Conservation (phyloP, 176 grass and related monocot species). For the Ensete ventricosum region DNA sequence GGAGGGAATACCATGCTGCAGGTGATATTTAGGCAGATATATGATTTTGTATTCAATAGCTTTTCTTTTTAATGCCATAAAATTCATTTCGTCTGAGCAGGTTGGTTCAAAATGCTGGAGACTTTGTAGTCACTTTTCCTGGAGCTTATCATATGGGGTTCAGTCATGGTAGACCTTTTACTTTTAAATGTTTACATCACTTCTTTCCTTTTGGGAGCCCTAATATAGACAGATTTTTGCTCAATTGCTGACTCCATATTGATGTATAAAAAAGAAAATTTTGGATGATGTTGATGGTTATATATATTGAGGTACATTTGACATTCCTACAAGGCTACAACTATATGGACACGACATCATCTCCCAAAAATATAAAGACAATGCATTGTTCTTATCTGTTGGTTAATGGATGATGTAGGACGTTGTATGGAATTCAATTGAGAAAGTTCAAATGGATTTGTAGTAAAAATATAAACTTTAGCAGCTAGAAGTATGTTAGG, state of each 20-base stretch:
- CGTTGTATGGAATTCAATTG: conserved; percentile 1
- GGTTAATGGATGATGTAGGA: not conserved
- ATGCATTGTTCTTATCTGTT: not conserved
- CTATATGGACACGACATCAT: not conserved
- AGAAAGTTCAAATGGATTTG: not conserved
- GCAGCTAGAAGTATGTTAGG: not conserved
- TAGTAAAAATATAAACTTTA: not conserved
- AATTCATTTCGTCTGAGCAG: conserved; percentile 54
- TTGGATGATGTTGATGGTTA: not conserved
- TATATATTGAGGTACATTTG: not conserved
- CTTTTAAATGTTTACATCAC: conserved; percentile 5
- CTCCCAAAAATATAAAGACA: not conserved
- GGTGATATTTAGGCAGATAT: conserved; percentile 40
- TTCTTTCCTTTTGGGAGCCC: not conserved
- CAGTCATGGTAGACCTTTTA: conserved; percentile 58
- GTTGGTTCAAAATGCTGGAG: conserved; percentile 98
- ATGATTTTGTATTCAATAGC: conserved; percentile 17
- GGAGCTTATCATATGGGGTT: conserved; percentile 99
- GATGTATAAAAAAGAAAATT: not conserved
- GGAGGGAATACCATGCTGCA: conserved; percentile 94
- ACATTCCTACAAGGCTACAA: not conserved
- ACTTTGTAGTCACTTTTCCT: conserved; percentile 98
- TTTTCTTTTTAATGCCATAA: not conserved
- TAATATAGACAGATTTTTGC: not conserved
- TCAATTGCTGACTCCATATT: not conserved